Conservation (phyloP, 2,329 filamentous ascomycete species). For the Colletotrichum cuscutae region DNA sequence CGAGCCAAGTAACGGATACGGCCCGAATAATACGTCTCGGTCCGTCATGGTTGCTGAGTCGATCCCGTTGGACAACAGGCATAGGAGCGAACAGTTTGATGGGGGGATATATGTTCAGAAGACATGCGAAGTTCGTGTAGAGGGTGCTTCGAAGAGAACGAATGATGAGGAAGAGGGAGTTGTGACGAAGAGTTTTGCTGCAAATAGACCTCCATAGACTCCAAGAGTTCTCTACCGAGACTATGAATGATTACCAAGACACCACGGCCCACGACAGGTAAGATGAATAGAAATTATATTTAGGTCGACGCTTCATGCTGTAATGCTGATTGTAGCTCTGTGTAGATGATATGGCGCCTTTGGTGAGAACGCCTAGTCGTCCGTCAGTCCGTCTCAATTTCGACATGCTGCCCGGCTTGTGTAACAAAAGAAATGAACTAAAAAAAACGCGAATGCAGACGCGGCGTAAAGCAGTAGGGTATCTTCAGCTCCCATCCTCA, state of each 20-base stretch:
- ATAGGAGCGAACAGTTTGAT: slow-evolving; percentile 28
- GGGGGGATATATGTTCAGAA: slow-evolving; percentile 36
- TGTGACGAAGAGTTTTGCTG: neutral
- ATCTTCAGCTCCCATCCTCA: slow-evolving; percentile 29
- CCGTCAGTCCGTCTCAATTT: too few species aligned
- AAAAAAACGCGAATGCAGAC: slow-evolving; percentile 5
- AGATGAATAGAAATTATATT: slow-evolving; percentile 22
- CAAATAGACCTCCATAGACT: neutral
- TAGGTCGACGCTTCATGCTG: neutral
- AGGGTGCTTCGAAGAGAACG: neutral
- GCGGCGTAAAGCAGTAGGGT: slow-evolving; percentile 21
- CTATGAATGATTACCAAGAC: neutral
- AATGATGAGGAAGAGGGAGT: neutral
- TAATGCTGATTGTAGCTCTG: neutral
- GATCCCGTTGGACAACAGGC: slow-evolving; percentile 35
- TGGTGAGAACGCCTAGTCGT: neutral
- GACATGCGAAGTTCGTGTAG: slow-evolving; percentile 25
- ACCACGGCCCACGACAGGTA: neutral
- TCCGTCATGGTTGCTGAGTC: slow-evolving; percentile 30
- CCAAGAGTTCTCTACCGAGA: neutral
- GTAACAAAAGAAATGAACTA: slow-evolving; percentile 13
- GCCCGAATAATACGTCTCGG: neutral
- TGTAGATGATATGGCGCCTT: neutral
- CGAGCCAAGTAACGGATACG: neutral
- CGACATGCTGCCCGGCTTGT: neutral